Percentiles rank a stretch among this genome's conserved stretches.
Conservation (phyloP, 148 eudicot genomes). For the Oxyria digyna region DNA sequence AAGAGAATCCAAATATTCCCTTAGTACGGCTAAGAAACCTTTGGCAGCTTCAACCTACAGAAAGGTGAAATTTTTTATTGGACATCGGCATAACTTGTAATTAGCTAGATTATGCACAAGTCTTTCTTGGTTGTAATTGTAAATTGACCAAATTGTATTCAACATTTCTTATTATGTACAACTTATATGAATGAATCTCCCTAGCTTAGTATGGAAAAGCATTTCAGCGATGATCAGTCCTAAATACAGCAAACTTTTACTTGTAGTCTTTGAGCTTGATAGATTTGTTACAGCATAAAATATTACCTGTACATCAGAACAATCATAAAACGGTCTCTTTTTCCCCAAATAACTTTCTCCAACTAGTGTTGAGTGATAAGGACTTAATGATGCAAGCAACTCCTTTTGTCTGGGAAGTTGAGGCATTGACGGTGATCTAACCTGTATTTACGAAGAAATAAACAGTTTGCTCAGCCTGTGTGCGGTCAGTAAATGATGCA, state of each 20-base stretch:
- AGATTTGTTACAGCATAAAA: not conserved
- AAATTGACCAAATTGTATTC: not conserved
- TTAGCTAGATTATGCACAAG: not conserved
- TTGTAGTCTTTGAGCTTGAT: not conserved
- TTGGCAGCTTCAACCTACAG: conserved; percentile 80
- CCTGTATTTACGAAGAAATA: conserved; percentile 27
- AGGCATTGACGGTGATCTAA: conserved; percentile 64
- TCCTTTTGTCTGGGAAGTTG: conserved; percentile 56
- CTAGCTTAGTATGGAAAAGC: not conserved
- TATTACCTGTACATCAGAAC: conserved; percentile 77
- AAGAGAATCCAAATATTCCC: conserved; percentile 66
- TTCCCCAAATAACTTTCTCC: conserved; percentile 82
- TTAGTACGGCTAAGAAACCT: conserved; percentile 53
- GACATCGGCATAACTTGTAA: not conserved
- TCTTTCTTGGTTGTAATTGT: not conserved
- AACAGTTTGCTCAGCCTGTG: not conserved
- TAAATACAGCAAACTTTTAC: not conserved
- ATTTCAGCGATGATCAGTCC: not conserved
- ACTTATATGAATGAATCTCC: not conserved
- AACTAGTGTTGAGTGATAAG: conserved; percentile 75
- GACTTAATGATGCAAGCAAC: conserved; percentile 43
- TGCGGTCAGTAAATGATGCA: not conserved
- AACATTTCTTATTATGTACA: not conserved
- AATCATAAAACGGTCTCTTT: conserved; percentile 62
- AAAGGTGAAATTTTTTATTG: not conserved